Conservation (phyloP, 495 filamentous ascomycete genomes). For the Alectoria sarmentosa region DNA sequence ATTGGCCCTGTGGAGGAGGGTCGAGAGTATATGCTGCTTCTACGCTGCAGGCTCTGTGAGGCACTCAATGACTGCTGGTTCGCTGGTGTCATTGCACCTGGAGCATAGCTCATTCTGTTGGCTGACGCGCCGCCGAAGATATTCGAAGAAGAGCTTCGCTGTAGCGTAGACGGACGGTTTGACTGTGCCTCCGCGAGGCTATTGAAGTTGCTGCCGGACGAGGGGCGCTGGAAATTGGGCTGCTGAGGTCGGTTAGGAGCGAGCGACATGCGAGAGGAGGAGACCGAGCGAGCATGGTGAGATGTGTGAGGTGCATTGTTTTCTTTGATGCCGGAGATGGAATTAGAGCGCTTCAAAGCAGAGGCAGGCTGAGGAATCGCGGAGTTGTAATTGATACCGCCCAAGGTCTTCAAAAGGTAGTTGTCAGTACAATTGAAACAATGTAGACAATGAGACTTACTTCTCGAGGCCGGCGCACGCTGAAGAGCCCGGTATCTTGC, state of each 20-base stretch:
- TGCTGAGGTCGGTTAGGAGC: constrained; percentile 72
- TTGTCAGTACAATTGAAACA: constrained; percentile 6
- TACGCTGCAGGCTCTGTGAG: constrained; percentile 53
- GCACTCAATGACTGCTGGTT: constrained; percentile 36
- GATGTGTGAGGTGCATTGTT: constrained; percentile 57
- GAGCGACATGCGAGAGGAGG: constrained; percentile 79
- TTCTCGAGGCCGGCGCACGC: constrained; percentile 65
- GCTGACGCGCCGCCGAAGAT: constrained; percentile 45
- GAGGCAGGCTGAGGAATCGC: constrained; percentile 86
- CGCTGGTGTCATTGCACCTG: constrained; percentile 42
- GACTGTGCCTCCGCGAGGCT: constrained; percentile 43
- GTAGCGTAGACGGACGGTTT: constrained; percentile 66
- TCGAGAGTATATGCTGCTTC: constrained; percentile 80
- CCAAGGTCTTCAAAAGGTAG: constrained; percentile 58
- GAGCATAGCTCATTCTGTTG: constrained; percentile 52
- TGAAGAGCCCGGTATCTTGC: constrained; percentile 68
- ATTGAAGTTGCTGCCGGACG: constrained; percentile 65
- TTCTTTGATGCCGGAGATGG: constrained; percentile 61
- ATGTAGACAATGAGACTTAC: constrained; percentile 37
- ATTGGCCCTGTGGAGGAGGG: constrained; percentile 53
- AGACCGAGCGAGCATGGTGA: constrained; percentile 69
- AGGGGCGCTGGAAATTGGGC: constrained; percentile 75
- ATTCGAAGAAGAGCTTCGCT: constrained; percentile 71
- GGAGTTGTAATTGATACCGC: constrained; percentile 66
- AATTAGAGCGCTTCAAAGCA: constrained; percentile 89